Conservation (phyloP, 202 grass and related monocot species). For the Setaria italica region DNA sequence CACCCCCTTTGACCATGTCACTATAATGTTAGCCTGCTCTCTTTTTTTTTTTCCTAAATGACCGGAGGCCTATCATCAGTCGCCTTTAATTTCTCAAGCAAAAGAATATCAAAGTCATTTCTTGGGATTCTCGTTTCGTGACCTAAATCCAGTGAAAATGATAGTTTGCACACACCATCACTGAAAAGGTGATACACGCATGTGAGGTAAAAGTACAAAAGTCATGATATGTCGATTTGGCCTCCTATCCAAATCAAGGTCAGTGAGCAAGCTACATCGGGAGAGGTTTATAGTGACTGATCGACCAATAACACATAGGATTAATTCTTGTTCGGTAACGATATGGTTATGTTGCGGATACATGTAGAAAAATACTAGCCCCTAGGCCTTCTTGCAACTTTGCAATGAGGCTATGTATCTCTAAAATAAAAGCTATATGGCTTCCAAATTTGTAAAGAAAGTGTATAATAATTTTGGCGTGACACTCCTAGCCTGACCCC, state of each 20-base stretch:
- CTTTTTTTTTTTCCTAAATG: too few relatives aligned
- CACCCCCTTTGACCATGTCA: neutral
- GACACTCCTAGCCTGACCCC: neutral
- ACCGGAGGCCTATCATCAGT: neutral
- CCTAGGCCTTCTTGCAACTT: neutral
- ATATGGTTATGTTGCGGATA: neutral
- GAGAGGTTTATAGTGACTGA: neutral
- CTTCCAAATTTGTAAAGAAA: neutral
- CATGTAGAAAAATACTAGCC: neutral
- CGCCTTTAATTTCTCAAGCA: neutral
- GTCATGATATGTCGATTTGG: neutral
- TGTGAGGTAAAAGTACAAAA: constrained; percentile 1
- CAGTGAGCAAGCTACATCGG: neutral
- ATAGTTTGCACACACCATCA: neutral
- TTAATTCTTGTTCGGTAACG: neutral
- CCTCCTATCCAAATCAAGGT: neutral
- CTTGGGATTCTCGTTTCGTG: constrained; percentile 5
- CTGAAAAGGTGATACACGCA: neutral
- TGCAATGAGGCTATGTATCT: neutral
- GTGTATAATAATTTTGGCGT: neutral
- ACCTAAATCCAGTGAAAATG: constrained; percentile 32
- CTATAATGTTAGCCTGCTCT: too few relatives aligned
- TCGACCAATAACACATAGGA: neutral
- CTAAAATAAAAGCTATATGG: neutral
- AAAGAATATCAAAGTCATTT: neutral